phyloP scores from a whole-genome alignment of 441 rosid species.

The Eutrema salsugineum region DNA sequence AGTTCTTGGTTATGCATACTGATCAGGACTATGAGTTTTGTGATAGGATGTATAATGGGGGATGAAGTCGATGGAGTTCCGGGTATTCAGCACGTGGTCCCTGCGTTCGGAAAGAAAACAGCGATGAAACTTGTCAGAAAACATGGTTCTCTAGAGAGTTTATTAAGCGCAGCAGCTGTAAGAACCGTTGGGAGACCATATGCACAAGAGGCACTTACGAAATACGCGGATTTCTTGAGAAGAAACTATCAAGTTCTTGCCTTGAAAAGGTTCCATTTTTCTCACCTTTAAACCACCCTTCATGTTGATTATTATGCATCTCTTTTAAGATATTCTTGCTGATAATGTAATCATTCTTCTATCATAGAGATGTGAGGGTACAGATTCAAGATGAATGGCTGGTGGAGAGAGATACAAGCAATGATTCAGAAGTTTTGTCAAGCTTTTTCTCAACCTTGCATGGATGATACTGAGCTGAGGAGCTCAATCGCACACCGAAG shows the following conservation, averaged over 20 bases:
- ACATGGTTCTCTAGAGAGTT: slow-evolving; percentile 75
- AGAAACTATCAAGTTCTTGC: slow-evolving; percentile 88
- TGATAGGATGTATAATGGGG: slow-evolving; percentile 82
- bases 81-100: slow-evolving; percentile 75
- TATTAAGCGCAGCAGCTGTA: slow-evolving; percentile 74
- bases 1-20: background rate
- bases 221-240: slow-evolving; percentile 73
- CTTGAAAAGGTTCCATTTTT: slow-evolving; percentile 51
- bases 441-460: slow-evolving; percentile 36
- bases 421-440: slow-evolving; percentile 53
- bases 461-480: slow-evolving; percentile 35
- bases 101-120: slow-evolving; percentile 85
- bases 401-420: slow-evolving; percentile 51
- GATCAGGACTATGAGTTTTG: background rate
- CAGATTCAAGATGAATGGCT: slow-evolving; percentile 79
- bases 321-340: background rate
- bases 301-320: background rate
- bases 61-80: slow-evolving; percentile 93
- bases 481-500: slow-evolving; percentile 10
- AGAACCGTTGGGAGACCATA: slow-evolving; percentile 79
- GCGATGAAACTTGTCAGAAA: slow-evolving; percentile 78
- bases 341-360: background rate
- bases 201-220: slow-evolving; percentile 84
- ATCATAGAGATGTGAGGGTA: slow-evolving; percentile 64
- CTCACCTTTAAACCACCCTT: background rate